These are phyloP conservation scores for Neocatenulostroma microsporum DNA, from an alignment of 2,329 filamentous ascomycete genomes.

Conservation along the genomic window DNA sequence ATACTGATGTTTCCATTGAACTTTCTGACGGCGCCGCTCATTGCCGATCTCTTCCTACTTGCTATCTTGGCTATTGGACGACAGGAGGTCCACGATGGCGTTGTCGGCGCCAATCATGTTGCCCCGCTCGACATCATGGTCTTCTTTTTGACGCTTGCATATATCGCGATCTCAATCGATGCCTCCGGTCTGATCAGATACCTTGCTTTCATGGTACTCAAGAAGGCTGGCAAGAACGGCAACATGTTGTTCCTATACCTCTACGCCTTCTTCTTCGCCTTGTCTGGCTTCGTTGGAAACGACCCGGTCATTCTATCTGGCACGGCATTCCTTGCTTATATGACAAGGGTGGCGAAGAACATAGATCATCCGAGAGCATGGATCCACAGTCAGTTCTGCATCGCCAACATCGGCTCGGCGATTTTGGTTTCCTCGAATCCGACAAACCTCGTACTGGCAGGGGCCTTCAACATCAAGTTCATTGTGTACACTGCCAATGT, in stretches of 20 bases:
- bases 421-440: constrained; percentile 72
- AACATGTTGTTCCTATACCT: constrained; percentile 64
- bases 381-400: constrained; percentile 64
- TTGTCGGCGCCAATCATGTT: constrained; percentile 58
- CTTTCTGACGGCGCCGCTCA: constrained; percentile 61
- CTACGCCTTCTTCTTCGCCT: constrained; percentile 61
- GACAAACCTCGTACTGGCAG: constrained; percentile 66
- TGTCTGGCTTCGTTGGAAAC: constrained; percentile 64
- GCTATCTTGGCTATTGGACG: constrained; percentile 61
- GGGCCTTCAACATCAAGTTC: constrained; percentile 64
- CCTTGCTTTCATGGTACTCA: constrained; percentile 61
- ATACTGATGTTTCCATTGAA: constrained; percentile 59
- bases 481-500: constrained; percentile 64
- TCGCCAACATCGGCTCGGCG: constrained; percentile 66
- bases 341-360: constrained; percentile 67
- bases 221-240: constrained; percentile 59
- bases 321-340: constrained; percentile 67
- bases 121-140: constrained; percentile 64
- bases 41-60: constrained; percentile 63
- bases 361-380: constrained; percentile 63
- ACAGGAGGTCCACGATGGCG: constrained; percentile 61
- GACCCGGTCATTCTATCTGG: constrained; percentile 69
- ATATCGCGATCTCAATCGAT: constrained; percentile 70
- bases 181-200: constrained; percentile 67
- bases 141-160: constrained; percentile 63